These are phyloP conservation scores for Pythium pyrilobum DNA, from an alignment of 352 stramenopile species.

Conservation along the genomic window DNA sequence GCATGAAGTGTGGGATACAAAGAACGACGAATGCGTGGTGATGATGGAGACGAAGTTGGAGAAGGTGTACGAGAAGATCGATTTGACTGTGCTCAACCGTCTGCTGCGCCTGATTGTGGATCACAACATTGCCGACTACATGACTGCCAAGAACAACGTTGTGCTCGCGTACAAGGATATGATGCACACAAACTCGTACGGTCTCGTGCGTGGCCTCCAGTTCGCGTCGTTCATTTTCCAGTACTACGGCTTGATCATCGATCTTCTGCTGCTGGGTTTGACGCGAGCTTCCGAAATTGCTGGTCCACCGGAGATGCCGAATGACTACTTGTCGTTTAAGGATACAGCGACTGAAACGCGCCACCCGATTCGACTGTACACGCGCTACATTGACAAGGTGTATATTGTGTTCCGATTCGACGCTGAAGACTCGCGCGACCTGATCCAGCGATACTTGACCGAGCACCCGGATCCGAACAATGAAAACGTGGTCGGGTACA, in stretches of 20 bases:
- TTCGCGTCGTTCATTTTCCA: slow-evolving; percentile 98
- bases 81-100: slow-evolving; percentile 98
- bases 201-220: slow-evolving; percentile 97
- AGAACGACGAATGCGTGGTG: slow-evolving; percentile 98
- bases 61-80: slow-evolving; percentile 99
- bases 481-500: slow-evolving; percentile 99
- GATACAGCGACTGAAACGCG: slow-evolving; percentile 96
- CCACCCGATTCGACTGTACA: slow-evolving; percentile 99
- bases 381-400: slow-evolving; percentile 98
- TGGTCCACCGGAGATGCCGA: slow-evolving; percentile 95
- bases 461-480: slow-evolving; percentile 99
- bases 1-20: slow-evolving; percentile 97
- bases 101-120: slow-evolving; percentile 98
- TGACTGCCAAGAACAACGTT: slow-evolving; percentile 99
- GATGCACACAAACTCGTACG: slow-evolving; percentile 99
- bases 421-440: slow-evolving; percentile 95
- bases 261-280: slow-evolving; percentile 97
- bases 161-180: slow-evolving; percentile 99
- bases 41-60: slow-evolving; percentile 99
- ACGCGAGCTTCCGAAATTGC: slow-evolving; percentile 98
- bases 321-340: slow-evolving; percentile 98
- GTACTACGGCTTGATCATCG: slow-evolving; percentile 99
- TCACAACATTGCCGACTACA: slow-evolving; percentile 99
- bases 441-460: slow-evolving; percentile 99
- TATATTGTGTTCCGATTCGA: slow-evolving; percentile 99